Base-by-base conservation (phyloP, 768 basidiomycete species). In the Mycena vitilis region DNA sequence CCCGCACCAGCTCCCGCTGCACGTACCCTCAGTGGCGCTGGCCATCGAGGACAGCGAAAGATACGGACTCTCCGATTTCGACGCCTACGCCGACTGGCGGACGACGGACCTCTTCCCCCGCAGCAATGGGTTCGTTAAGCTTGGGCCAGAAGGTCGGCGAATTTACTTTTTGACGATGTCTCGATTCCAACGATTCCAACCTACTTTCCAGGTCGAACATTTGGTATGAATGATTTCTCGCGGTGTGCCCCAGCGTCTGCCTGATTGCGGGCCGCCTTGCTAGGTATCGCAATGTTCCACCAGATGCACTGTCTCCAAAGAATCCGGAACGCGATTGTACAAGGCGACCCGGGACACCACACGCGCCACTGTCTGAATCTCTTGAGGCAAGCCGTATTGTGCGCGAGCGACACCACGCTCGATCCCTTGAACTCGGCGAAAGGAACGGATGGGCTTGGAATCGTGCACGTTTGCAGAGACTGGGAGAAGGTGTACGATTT, bases 321-420 rank as follows among this genome's bases (percentile, higher is more conserved):
- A 13, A 68, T 80, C 53, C 75, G 78, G 10, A 51, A 51, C 12
- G 74, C 76, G 7, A 72, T 78, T 47, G 70, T 75, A 16, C 70
- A 73, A 45, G 65, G 61, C 15, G 72, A 63, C 23, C 44, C 53
- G n/a, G 63, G 62, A 16, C 71, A 71, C 51, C 79, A 79, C 59
- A 71, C 74, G 4, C 70, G 74, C 36, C 80, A 80, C 52, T 81
- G 80, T 63, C 71, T 80, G 44, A 77, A 79, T 61, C 77, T 79
- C 37, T 60, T 81, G 8, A 63, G 79, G 7, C 79, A 81, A 68
- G 72, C 74, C 22, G 71, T 78, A 4, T 65, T 81, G 53, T 81
- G 80, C 65, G 69, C 71, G 2, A 75, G 76, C 56, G 79, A 80
- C 63, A 65, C 73, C 15, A 78, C 78, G 25, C 74, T 79, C 16